These are phyloP conservation scores for Exophiala mesophila DNA, from an alignment of 2,329 filamentous ascomycete species.

Conservation along the genomic window DNA sequence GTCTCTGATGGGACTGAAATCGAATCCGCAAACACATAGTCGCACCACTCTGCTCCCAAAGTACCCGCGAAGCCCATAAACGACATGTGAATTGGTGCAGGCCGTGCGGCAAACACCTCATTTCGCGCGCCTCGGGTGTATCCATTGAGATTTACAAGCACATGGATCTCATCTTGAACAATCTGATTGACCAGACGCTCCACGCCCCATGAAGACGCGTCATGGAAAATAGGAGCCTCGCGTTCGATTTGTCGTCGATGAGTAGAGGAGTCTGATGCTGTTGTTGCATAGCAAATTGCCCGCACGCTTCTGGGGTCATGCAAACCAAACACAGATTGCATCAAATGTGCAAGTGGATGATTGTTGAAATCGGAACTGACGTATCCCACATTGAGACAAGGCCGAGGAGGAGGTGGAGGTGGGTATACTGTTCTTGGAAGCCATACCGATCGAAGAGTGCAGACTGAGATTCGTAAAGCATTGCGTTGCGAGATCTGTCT, in stretches of 20 bases:
- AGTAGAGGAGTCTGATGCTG: constrained; percentile 77
- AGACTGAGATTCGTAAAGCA: constrained; percentile 84
- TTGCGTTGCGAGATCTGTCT: constrained; percentile 93
- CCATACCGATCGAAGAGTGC: constrained; percentile 82
- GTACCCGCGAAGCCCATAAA: constrained; percentile 99
- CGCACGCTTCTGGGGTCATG: constrained; percentile 69
- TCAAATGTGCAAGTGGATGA: constrained; percentile 89
- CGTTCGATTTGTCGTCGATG: constrained; percentile 90
- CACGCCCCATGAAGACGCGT: constrained; percentile 80
- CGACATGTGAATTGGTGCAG: constrained; percentile 96
- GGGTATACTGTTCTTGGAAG: constrained; percentile 72
- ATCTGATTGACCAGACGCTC: constrained; percentile 84
- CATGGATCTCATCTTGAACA: constrained; percentile 80
- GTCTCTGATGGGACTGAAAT: constrained; percentile 80
- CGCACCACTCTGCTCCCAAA: constrained; percentile 94
- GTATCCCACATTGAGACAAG: constrained; percentile 87
- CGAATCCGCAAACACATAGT: constrained; percentile 88
- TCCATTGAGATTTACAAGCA: constrained; percentile 94
- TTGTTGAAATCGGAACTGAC: constrained; percentile 99
- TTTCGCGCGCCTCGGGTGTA: constrained; percentile 97
- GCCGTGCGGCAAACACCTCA: constrained; percentile 91
- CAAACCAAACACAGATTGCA: constrained; percentile 97
- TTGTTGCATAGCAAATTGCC: constrained; percentile 94
- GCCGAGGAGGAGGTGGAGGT: constrained; percentile 77
- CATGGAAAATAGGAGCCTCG: constrained; percentile 85